Conservation (phyloP, 2,329 filamentous ascomycete species). For the Exophiala oligosperma region DNA sequence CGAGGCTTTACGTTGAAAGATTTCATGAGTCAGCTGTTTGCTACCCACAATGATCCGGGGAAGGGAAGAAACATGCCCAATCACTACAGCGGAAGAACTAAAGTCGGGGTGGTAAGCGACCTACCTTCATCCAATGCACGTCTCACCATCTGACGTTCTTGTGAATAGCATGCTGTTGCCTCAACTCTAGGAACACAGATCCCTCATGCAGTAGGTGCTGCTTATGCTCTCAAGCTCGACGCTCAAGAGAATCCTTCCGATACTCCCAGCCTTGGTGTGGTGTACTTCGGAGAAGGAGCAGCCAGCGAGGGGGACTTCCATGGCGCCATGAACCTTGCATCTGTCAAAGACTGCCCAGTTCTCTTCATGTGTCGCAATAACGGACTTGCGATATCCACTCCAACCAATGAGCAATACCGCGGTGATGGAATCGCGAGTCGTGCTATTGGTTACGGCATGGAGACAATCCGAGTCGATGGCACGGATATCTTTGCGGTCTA, state of each 20-base stretch:
- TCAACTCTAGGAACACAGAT: conserved; percentile 86
- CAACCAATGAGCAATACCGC: conserved; percentile 85
- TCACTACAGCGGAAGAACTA: conserved; percentile 80
- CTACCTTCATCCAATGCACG: too few relatives aligned
- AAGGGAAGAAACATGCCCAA: conserved; percentile 93
- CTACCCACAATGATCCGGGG: conserved; percentile 77
- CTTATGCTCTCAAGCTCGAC: conserved; percentile 83
- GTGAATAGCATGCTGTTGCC: conserved; percentile 69
- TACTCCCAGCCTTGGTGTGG: conserved; percentile 69
- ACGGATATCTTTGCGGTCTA: conserved; percentile 90
- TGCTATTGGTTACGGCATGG: conserved; percentile 85
- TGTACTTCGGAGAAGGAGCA: conserved; percentile 89
- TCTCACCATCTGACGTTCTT: background rate
- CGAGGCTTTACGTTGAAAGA: conserved; percentile 81
- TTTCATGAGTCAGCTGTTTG: conserved; percentile 93
- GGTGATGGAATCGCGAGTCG: conserved; percentile 87
- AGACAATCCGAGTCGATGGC: conserved; percentile 85
- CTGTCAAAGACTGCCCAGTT: conserved; percentile 79
- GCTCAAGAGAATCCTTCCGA: conserved; percentile 67
- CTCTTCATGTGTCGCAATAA: conserved; percentile 93
- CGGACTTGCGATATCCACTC: conserved; percentile 86
- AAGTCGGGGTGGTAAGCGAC: conserved; percentile 53
- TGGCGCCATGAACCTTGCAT: conserved; percentile 84
- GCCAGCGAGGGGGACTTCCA: conserved; percentile 92
- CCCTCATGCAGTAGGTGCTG: conserved; percentile 81